Conservation (phyloP, 129 eudicot genomes). For the Ambrosia trifida region DNA sequence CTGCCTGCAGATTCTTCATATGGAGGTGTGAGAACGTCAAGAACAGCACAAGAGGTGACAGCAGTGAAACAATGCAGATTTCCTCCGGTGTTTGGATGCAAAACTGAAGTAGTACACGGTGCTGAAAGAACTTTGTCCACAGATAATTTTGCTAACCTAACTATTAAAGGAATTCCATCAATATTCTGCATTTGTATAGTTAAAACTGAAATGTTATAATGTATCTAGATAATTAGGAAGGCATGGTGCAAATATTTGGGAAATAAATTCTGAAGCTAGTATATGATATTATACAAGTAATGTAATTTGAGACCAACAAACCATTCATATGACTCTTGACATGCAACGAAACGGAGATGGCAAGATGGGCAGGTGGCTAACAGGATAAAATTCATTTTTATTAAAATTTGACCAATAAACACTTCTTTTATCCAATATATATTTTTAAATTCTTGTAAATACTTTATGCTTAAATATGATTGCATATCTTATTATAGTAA, state of each 20-base stretch:
- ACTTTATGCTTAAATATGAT: neutral
- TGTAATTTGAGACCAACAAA: slow-evolving; percentile 11
- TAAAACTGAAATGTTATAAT: neutral
- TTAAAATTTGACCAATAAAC: neutral
- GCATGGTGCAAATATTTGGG: slow-evolving; percentile 7
- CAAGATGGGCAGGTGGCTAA: neutral
- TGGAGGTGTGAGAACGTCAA: slow-evolving; percentile 93
- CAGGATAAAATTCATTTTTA: neutral
- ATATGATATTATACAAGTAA: neutral
- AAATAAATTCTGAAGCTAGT: slow-evolving; percentile 2
- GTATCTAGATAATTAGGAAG: neutral
- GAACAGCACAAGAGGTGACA: slow-evolving; percentile 86
- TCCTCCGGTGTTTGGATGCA: slow-evolving; percentile 87
- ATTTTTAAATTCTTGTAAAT: neutral
- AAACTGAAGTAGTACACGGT: slow-evolving; percentile 64
- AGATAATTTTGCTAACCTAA: slow-evolving; percentile 85
- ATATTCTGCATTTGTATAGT: slow-evolving; percentile 6
- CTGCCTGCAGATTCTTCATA: slow-evolving; percentile 81
- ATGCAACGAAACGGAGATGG: neutral
- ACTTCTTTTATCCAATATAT: neutral
- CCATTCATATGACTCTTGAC: neutral
- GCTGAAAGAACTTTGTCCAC: slow-evolving; percentile 85
- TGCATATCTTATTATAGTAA: neutral
- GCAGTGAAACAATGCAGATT: slow-evolving; percentile 94
- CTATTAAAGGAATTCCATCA: slow-evolving; percentile 40